Evolutionary conservation across 2,329 filamentous ascomycete species (phyloP).

Genomic region (Emergomyces orientalis): DNA sequence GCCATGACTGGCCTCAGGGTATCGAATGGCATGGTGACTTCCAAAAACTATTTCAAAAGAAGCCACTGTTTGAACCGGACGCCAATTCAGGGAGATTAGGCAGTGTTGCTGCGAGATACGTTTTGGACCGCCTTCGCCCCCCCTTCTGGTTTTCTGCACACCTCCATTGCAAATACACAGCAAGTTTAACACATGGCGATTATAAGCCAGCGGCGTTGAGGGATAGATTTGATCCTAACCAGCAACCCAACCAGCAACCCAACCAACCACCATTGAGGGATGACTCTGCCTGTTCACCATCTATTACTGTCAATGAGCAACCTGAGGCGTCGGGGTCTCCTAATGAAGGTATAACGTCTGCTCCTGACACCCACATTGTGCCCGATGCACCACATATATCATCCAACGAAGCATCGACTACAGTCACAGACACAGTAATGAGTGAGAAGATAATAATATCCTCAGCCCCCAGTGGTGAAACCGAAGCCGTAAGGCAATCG

Average conservation of each 20-base stretch:
- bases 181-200: slow-evolving; percentile 45
- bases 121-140: slow-evolving; percentile 73
- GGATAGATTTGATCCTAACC: background rate
- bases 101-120: slow-evolving; percentile 65
- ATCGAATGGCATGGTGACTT: slow-evolving; percentile 72
- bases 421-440: background rate
- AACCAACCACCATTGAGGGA: background rate
- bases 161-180: slow-evolving; percentile 79
- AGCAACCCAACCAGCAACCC: background rate
- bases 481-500: background rate
- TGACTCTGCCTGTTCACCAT: background rate
- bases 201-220: slow-evolving; percentile 12
- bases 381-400: background rate
- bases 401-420: background rate
- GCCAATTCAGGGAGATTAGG: slow-evolving; percentile 67
- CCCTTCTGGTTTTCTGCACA: slow-evolving; percentile 90
- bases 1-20: slow-evolving; percentile 87
- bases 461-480: background rate
- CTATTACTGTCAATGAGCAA: slow-evolving; percentile 6
- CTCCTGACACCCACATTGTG: background rate
- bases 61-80: slow-evolving; percentile 66
- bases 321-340: background rate
- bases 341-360: background rate
- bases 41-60: slow-evolving; percentile 58
- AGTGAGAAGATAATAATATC: background rate